Evolutionary conservation across 495 filamentous ascomycete species (phyloP), one percentile per base, ranked within the genome.

Genomic region (Hypoxylon lienhwacheense): DNA sequence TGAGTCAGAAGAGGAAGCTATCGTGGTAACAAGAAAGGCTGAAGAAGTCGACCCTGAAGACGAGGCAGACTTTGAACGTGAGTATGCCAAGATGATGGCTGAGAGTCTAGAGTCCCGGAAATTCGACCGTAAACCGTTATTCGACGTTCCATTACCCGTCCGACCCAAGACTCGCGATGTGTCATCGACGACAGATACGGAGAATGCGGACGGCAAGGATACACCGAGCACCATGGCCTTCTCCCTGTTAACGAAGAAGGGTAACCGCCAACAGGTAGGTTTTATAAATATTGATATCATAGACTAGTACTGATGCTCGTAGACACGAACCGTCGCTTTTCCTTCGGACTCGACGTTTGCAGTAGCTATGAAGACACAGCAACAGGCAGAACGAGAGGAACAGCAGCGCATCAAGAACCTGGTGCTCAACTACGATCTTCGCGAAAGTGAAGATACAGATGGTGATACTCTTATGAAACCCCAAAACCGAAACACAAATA

Each of bases 21-120:
- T 97, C 46, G 77, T 96, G 26, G 91, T 99, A 31, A 92, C 90
- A 8, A 82, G 89, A 32, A 83, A 90, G 63, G 87, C 95, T 63
- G 89, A 96, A 68, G 85, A 95, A 64, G 80, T 91, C 32, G 91
- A 99, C 53, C 95, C 93, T 0, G 90, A 96, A 71, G 88, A 84
- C 33, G 93, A 97, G 55, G 93, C 92, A 4, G 95, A 99, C 28
- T 99, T 99, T 63, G 95, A 97, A 62, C 89, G 93, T 61, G 93
- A 97, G 73, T 90, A 95, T 69, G 91, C 95, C 12, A 97, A 97
- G 70, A 88, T 99, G 85, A 97, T 97, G 95, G 80, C 91, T 54
- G 93, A 99, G 64, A 96, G 91, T 74, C 72, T 95, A 67, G 95
- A 97, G 28, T 89, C 90, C 5, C 80, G 95, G 44, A 93, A 92